Base-by-base conservation (phyloP, 805 yeast species). In the Starmerella riodocensis region DNA sequence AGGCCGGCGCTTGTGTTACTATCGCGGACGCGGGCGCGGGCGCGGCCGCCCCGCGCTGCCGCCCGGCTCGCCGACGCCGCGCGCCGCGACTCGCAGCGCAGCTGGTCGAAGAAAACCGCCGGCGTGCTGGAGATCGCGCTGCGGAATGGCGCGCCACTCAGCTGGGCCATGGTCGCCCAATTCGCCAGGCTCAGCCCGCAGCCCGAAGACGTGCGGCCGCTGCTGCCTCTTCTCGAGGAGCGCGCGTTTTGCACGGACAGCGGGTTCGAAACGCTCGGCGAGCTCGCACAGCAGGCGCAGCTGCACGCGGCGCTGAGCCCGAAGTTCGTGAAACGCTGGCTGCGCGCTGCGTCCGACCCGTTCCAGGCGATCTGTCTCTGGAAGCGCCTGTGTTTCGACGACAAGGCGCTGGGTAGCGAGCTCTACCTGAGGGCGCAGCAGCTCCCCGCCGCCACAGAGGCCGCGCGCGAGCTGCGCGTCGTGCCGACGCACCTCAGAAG, bases 281-380 rank as follows among this genome's bases (percentile, higher is more conserved):
- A 37, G 20, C 31, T 46, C 23, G 50, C 47, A 18, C 23, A 16
- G n/a, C 14, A 16, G 6, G 19, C 32, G 13, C 29, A 31, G 8
- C 29, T 33, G 11, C 14, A 30, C 3, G 22, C 13, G 13, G 6
- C n/a, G 12, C 26, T 44, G 19, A 9, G 21, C 16, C 28, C 33
- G 13, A 16, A 9, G 23, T 37, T 40, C 16, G 29, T 25, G 9
- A 16, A 19, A 3, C 14, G 4, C 17, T 47, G 43, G 34, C 21
- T 43, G 5, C 32, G 38, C 17, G 22, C 38, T 4, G 6, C 14
- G 4, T 5, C 28, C 17, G 33, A 49, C 39, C 36, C 42, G 17
- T 44, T 36, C 28, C 29, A 33, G 13, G 52, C 52, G 5, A 40
- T 49, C 7, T 27, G 32, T 17, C 29, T 44, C 2, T 43, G 39